A percentile compares a stretch with the other conserved stretches of the same genome.
Evolutionary conservation across 768 basidiomycete species (phyloP).

Genomic region (Pilatotrama ljubarskyi): DNA sequence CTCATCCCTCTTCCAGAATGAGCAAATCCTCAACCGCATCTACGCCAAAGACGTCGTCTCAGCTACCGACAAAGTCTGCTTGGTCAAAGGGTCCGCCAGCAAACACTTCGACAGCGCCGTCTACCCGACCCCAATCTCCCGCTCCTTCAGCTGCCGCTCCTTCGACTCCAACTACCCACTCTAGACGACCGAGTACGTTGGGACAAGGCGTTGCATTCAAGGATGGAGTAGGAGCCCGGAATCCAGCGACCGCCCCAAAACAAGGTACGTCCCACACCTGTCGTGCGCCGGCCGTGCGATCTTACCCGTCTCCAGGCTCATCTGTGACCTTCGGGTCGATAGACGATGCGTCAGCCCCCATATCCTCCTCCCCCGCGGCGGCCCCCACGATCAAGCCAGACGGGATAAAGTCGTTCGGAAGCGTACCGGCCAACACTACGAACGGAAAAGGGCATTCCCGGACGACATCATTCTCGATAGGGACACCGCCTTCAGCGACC

Average conservation of each 20-base stretch:
- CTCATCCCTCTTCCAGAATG: constrained; percentile 61
- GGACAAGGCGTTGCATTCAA: constrained; percentile 70
- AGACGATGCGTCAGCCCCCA: constrained; percentile 73
- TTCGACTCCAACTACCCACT: constrained; percentile 51
- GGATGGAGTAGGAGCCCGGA: constrained; percentile 76
- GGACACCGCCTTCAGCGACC: constrained; percentile 25
- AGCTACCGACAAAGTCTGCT: constrained; percentile 80
- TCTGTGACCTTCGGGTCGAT: constrained; percentile 89
- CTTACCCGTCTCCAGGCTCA: constrained; percentile 44
- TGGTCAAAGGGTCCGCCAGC: constrained; percentile 89
- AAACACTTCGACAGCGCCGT: constrained; percentile 52
- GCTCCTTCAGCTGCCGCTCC: constrained; percentile 45
- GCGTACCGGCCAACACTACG: constrained; percentile 57
- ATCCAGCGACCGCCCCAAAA: constrained; percentile 63
- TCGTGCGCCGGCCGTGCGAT: constrained; percentile 7
- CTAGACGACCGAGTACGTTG: constrained; percentile 76
- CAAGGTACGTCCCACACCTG: constrained; percentile 46
- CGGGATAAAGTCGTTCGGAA: constrained; percentile 80
- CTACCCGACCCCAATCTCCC: constrained; percentile 79
- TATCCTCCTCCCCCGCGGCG: constrained; percentile 82
- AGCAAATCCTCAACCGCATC: constrained; percentile 85
- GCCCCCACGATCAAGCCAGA: constrained; percentile 63
- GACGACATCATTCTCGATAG: constrained; percentile 40
- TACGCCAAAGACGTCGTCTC: constrained; percentile 69
- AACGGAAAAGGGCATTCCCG: constrained; percentile 53